Conservation (phyloP, 768 basidiomycete genomes). For the Boletus tylopilopsis region DNA sequence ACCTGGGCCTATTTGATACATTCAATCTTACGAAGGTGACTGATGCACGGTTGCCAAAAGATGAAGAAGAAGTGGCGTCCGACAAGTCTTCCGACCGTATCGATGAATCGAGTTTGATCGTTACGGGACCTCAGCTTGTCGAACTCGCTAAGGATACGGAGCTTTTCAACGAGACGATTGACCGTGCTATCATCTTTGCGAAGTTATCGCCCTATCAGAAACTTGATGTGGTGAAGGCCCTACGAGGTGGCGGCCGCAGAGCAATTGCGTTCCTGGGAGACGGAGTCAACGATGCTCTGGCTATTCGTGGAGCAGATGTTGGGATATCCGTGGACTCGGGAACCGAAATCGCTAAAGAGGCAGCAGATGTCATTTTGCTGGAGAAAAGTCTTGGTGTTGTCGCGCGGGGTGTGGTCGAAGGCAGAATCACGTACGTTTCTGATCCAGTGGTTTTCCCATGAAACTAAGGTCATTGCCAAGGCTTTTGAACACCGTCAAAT, state of each 20-base stretch:
- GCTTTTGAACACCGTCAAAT: slow-evolving; percentile 35
- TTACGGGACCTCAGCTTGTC: slow-evolving; percentile 27
- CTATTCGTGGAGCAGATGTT: slow-evolving; percentile 31
- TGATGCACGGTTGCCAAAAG: slow-evolving; percentile 14
- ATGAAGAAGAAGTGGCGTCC: slow-evolving; percentile 26
- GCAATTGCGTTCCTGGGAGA: slow-evolving; percentile 32
- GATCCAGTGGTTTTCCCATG: not conserved
- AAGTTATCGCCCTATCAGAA: slow-evolving; percentile 33
- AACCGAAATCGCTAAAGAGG: slow-evolving; percentile 36
- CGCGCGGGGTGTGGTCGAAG: slow-evolving; percentile 30
- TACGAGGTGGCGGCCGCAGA: slow-evolving; percentile 25
- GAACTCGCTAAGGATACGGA: slow-evolving; percentile 28
- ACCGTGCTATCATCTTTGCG: slow-evolving; percentile 31
- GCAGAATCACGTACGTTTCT: slow-evolving; percentile 30
- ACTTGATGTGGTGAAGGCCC: slow-evolving; percentile 31
- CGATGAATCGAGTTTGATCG: slow-evolving; percentile 23
- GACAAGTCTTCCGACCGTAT: slow-evolving; percentile 3
- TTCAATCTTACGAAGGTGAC: slow-evolving; percentile 12
- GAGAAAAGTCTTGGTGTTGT: slow-evolving; percentile 36
- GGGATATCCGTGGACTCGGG: slow-evolving; percentile 34
- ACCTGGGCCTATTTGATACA: slow-evolving; percentile 30
- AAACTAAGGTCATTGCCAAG: slow-evolving; percentile 19
- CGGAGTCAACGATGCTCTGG: slow-evolving; percentile 31
- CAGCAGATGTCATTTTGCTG: slow-evolving; percentile 34
- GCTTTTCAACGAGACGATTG: slow-evolving; percentile 25